These are phyloP conservation scores for Tolypocladium tropicale DNA, from an alignment of 2,329 filamentous ascomycete species.

Conservation along the genomic window DNA sequence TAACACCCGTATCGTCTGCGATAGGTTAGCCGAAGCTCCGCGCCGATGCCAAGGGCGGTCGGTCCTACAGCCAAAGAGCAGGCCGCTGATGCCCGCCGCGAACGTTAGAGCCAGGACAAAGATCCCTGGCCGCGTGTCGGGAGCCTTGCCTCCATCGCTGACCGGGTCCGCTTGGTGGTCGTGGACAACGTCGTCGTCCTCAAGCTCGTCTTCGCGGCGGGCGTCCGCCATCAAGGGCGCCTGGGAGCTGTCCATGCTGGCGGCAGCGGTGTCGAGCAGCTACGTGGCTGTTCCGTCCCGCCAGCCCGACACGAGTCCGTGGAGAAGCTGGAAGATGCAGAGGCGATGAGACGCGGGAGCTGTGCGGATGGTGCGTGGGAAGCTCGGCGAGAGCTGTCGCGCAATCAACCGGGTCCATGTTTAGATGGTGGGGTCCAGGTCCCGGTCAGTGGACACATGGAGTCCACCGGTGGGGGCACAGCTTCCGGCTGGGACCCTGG, in stretches of 20 bases:
- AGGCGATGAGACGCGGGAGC: neutral
- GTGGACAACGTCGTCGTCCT: slow-evolving; percentile 19
- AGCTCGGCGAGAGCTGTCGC: no score
- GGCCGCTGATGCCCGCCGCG: slow-evolving; percentile 55
- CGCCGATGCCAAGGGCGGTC: slow-evolving; percentile 4
- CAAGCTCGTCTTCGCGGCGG: slow-evolving; percentile 17
- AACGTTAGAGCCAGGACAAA: slow-evolving; percentile 54
- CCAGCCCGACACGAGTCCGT: neutral
- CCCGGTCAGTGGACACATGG: no score
- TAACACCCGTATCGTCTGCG: slow-evolving; percentile 56
- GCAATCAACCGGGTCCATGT: no score
- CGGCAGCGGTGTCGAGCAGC: neutral
- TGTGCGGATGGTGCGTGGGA: no score
- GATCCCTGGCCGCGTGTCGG: slow-evolving; percentile 25
- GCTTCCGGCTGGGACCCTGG: no score
- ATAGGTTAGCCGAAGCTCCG: slow-evolving; percentile 4
- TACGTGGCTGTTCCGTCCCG: neutral
- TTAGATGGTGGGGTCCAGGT: no score
- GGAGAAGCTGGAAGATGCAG: neutral
- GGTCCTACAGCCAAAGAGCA: slow-evolving; percentile 60
- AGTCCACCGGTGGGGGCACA: no score
- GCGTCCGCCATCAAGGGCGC: slow-evolving; percentile 26
- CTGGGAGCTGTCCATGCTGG: slow-evolving; percentile 24
- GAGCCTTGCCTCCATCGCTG: slow-evolving; percentile 17
- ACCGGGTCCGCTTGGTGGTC: slow-evolving; percentile 10